Conservation (phyloP, 148 eudicot genomes). For the Mesembryanthemum crystallinum region DNA sequence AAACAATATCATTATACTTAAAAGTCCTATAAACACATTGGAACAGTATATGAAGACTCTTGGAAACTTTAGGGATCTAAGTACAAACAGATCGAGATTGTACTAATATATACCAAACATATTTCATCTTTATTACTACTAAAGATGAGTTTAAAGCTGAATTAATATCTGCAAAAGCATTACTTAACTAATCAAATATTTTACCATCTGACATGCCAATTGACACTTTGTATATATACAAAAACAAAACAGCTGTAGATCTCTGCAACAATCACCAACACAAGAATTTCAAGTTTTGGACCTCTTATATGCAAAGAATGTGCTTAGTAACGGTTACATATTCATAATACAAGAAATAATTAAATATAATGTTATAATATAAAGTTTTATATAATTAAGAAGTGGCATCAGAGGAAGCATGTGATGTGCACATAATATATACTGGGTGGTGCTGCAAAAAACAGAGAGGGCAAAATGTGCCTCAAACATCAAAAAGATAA, state of each 20-base stretch:
- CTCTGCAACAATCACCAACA: constrained; percentile 3
- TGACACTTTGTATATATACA: neutral
- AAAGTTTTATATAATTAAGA: too few relatives aligned
- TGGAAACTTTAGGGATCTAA: too few relatives aligned
- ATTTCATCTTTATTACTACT: neutral
- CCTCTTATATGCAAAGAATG: neutral
- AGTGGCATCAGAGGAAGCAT: neutral
- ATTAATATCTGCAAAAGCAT: neutral
- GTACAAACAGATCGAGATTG: too few relatives aligned
- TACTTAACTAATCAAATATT: too few relatives aligned
- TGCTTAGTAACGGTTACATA: constrained; percentile 7
- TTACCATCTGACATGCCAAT: neutral
- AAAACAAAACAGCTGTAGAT: neutral
- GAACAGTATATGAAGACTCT: too few relatives aligned
- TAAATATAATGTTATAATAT: too few relatives aligned
- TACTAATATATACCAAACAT: neutral
- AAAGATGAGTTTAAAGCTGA: neutral
- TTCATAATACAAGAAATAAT: neutral
- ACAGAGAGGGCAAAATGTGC: neutral
- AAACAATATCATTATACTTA: too few relatives aligned
- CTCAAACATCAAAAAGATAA: neutral
- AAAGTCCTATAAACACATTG: too few relatives aligned
- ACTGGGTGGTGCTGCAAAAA: neutral
- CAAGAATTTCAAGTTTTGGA: neutral
- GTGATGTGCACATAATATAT: constrained; percentile 2